Evolutionary conservation across 2,329 filamentous ascomycete genomes (phyloP).

Genomic region (Beauveria rudraprayagi): DNA sequence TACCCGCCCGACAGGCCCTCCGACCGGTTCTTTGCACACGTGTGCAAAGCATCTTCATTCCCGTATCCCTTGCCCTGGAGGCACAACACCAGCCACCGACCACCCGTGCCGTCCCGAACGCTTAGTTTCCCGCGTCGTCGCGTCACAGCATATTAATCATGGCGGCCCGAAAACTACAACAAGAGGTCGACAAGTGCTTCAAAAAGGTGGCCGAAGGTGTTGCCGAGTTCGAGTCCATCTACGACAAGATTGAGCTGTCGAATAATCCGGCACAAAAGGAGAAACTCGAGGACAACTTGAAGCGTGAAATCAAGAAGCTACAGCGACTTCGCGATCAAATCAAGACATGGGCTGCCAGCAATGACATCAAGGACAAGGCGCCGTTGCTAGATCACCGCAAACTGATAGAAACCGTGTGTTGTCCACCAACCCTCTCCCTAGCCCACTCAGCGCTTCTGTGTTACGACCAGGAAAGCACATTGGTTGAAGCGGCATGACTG

Average conservation of each 20-base stretch:
- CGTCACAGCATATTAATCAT: conserved; percentile 44
- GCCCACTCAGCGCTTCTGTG: not conserved
- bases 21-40: not conserved
- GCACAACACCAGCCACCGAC: not conserved
- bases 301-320: conserved; percentile 99
- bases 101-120: not conserved
- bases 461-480: not conserved
- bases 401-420: conserved; percentile 88
- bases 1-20: not conserved
- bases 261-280: conserved; percentile 93
- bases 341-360: conserved; percentile 97
- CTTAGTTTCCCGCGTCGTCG: not conserved
- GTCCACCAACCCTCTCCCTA: conserved; percentile 8
- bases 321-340: conserved; percentile 96
- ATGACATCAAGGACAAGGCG: conserved; percentile 99
- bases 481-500: not conserved
- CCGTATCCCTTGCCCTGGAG: not conserved
- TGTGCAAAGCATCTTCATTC: not conserved
- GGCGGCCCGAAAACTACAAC: conserved; percentile 91
- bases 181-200: conserved; percentile 99
- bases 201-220: conserved; percentile 96
- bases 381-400: conserved; percentile 89
- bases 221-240: conserved; percentile 83
- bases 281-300: conserved; percentile 95
- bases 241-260: conserved; percentile 94